Conservation (phyloP, 1,139 yeast genomes). For the Arxiozyma slooffiae region DNA sequence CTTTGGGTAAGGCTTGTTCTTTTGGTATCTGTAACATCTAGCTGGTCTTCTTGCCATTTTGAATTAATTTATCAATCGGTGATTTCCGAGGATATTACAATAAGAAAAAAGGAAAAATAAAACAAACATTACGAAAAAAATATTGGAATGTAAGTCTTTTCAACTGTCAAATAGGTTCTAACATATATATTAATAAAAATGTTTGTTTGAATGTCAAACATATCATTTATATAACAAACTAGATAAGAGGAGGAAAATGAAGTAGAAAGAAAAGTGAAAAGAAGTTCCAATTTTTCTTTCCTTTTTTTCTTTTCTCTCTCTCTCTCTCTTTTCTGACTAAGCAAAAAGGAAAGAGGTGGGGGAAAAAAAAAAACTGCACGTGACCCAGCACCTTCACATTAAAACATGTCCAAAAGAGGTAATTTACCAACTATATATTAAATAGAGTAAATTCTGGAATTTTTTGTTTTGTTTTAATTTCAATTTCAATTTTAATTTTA, state of each 20-base stretch:
- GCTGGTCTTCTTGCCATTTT: conserved; percentile 99
- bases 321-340: not conserved
- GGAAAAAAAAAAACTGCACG: not conserved
- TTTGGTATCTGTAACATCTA: conserved; percentile 99
- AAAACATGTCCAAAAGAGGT: not conserved
- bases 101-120: not conserved
- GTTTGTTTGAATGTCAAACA: too few relatives aligned
- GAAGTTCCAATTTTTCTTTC: not conserved
- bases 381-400: not conserved
- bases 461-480: not conserved
- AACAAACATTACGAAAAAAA: not conserved
- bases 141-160: too few relatives aligned
- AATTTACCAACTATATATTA: not conserved
- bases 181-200: not conserved
- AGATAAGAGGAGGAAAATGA: not conserved
- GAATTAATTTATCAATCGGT: conserved; percentile 19
- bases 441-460: too few relatives aligned
- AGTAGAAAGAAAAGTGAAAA: not conserved
- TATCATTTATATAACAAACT: too few relatives aligned
- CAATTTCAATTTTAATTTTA: too few relatives aligned
- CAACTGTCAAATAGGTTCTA: too few relatives aligned
- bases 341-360: not conserved
- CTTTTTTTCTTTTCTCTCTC: not conserved
- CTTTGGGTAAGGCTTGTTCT: conserved; percentile 99
- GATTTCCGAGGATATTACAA: not conserved